A percentile compares a stretch with the other conserved stretches of the same genome.
Conservation (phyloP, 179 eudicot species). For the Silene noctiflora region DNA sequence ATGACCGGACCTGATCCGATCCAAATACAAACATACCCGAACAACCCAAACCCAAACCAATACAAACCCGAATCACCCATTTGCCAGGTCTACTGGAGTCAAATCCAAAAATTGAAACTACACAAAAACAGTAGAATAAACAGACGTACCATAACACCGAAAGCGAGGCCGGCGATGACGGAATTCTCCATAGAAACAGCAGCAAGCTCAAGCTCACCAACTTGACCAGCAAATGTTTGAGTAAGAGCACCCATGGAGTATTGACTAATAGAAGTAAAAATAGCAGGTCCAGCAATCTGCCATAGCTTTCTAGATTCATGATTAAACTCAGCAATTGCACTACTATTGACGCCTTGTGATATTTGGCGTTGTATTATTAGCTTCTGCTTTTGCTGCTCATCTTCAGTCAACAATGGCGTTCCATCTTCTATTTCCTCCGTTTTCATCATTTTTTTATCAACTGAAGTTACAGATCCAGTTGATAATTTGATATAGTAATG, state of each 20-base stretch:
- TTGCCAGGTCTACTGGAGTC: not conserved
- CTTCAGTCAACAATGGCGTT: not conserved
- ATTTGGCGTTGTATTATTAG: not conserved
- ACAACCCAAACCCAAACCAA: too few species aligned
- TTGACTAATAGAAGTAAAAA: slow-evolving; percentile 56
- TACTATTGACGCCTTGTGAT: not conserved
- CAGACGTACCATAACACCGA: slow-evolving; percentile 53
- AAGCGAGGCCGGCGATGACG: slow-evolving; percentile 64
- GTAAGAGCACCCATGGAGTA: slow-evolving; percentile 70
- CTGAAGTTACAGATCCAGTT: not conserved
- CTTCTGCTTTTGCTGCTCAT: slow-evolving; percentile 2
- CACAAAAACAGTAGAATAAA: too few species aligned
- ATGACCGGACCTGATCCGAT: not conserved
- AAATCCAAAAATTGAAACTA: not conserved
- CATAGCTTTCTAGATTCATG: slow-evolving; percentile 56
- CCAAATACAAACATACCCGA: not conserved
- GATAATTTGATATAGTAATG: not conserved
- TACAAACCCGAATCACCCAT: not conserved
- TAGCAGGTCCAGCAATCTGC: slow-evolving; percentile 65
- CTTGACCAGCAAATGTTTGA: slow-evolving; percentile 55
- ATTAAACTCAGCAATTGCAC: slow-evolving; percentile 25
- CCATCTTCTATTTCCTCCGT: slow-evolving; percentile 1
- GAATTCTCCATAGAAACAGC: slow-evolving; percentile 66
- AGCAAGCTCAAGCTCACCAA: slow-evolving; percentile 58
- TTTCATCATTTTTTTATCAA: not conserved